Conservation (phyloP, 2,329 filamentous ascomycete genomes). For the Ascocoryne sarcoides region DNA sequence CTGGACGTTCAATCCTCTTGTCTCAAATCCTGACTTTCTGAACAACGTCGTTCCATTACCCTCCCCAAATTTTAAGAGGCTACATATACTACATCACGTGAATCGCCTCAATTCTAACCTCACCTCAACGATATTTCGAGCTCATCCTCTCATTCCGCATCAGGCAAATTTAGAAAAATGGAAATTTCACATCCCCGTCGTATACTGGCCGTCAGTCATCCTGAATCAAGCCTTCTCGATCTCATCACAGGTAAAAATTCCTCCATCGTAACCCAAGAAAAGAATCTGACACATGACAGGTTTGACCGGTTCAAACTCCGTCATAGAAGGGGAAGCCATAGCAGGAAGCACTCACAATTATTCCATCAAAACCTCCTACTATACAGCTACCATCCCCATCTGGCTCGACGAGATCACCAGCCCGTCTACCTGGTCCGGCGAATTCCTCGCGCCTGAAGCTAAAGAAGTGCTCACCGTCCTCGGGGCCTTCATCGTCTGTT, state of each 20-base stretch:
- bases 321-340: conserved; percentile 29
- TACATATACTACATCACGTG: not conserved
- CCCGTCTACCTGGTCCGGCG: conserved; percentile 39
- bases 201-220: conserved; percentile 43
- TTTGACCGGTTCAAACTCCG: conserved; percentile 2
- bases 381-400: conserved; percentile 50
- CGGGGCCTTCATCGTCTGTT: conserved; percentile 49
- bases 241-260: conserved; percentile 42
- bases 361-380: conserved; percentile 50
- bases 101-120: conserved; percentile 2
- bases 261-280: not conserved
- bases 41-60: no score
- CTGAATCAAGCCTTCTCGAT: conserved; percentile 37
- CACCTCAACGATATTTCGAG: conserved; percentile 1
- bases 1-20: no score
- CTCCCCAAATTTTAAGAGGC: not conserved
- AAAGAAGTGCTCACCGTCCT: conserved; percentile 53
- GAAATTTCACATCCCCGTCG: conserved; percentile 43
- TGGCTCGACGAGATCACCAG: conserved; percentile 55
- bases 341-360: conserved; percentile 53
- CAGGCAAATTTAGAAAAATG: conserved; percentile 16
- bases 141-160: conserved; percentile 1
- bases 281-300: not conserved
- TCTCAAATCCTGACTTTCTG: no score
- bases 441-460: conserved; percentile 53